phyloP scores from a whole-genome alignment of 2,329 filamentous ascomycete genomes.

The Aspergillus calidoustus region DNA sequence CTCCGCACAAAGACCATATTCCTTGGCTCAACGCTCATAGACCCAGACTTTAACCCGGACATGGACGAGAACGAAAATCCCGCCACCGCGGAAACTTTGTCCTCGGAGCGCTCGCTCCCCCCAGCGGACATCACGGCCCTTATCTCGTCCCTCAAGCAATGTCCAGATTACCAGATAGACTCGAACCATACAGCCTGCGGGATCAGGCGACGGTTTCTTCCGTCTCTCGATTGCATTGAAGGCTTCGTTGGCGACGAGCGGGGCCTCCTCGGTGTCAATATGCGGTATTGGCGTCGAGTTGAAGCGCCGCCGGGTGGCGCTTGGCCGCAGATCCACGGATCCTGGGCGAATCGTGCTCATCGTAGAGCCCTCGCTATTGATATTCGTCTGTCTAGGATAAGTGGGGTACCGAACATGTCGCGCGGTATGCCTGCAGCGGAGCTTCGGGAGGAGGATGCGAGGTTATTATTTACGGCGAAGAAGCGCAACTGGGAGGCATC shows the following conservation, averaged over 20 bases:
- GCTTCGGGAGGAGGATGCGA: slow-evolving; percentile 36
- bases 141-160: slow-evolving; percentile 45
- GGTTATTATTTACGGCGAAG: slow-evolving; percentile 41
- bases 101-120: slow-evolving; percentile 10
- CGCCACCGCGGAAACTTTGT: slow-evolving; percentile 9
- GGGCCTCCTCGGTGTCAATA: slow-evolving; percentile 36
- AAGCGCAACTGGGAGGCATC: slow-evolving; percentile 42
- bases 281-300: slow-evolving; percentile 19
- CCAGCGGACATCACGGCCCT: slow-evolving; percentile 39
- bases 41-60: slow-evolving; percentile 35
- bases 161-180: slow-evolving; percentile 51
- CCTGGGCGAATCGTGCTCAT: slow-evolving; percentile 29
- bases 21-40: slow-evolving; percentile 46
- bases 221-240: slow-evolving; percentile 44
- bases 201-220: slow-evolving; percentile 45
- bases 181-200: slow-evolving; percentile 47
- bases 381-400: slow-evolving; percentile 32
- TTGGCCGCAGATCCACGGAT: slow-evolving; percentile 21
- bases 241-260: slow-evolving; percentile 39
- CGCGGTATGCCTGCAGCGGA: slow-evolving; percentile 11
- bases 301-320: background rate
- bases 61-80: slow-evolving; percentile 20
- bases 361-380: slow-evolving; percentile 29
- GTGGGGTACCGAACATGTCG: slow-evolving; percentile 25
- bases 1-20: slow-evolving; percentile 47